phyloP scores from a whole-genome alignment of 2,329 filamentous ascomycete genomes.

The Shiraia bambusicola region DNA sequence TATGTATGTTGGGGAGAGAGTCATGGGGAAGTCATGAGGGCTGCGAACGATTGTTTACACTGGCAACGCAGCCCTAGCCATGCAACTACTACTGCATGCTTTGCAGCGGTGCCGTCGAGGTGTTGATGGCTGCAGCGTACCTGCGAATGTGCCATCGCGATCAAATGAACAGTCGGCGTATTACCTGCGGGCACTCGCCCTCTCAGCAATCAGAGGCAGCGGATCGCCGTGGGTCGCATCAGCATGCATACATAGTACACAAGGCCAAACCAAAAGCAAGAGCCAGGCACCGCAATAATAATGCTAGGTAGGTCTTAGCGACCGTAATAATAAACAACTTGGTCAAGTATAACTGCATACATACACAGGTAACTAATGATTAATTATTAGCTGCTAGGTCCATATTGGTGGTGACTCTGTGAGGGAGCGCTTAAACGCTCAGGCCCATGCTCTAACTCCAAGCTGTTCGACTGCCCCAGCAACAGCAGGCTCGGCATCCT shows the following conservation, averaged over 20 bases:
- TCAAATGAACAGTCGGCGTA: constrained; percentile 17
- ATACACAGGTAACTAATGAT: too few species aligned
- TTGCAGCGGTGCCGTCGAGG: constrained; percentile 1
- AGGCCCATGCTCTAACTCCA: constrained; percentile 33
- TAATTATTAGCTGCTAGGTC: constrained; percentile 25
- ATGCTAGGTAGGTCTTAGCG: too few species aligned
- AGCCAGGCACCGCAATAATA: too few species aligned
- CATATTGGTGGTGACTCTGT: constrained; percentile 29
- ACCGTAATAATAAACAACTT: too few species aligned
- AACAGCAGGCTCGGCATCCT: constrained; percentile 37
- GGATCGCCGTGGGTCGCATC: constrained; percentile 26
- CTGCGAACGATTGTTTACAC: constrained; percentile 19
- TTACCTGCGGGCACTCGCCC: constrained; percentile 14
- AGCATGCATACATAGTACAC: constrained; percentile 17
- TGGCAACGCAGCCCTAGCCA: too few species aligned
- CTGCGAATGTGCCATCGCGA: constrained; percentile 12
- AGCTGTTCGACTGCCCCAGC: constrained; percentile 28
- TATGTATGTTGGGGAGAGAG: too few species aligned
- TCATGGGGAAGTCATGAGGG: too few species aligned
- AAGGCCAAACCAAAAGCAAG: constrained; percentile 14
- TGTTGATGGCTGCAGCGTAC: constrained; percentile 11
- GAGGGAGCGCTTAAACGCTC: constrained; percentile 33
- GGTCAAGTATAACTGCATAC: too few species aligned
- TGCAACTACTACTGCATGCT: constrained; percentile 1
- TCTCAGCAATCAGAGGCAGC: constrained; percentile 20